Conservation (phyloP, 345 rosid genomes). For the Ceriops zippeliana region DNA sequence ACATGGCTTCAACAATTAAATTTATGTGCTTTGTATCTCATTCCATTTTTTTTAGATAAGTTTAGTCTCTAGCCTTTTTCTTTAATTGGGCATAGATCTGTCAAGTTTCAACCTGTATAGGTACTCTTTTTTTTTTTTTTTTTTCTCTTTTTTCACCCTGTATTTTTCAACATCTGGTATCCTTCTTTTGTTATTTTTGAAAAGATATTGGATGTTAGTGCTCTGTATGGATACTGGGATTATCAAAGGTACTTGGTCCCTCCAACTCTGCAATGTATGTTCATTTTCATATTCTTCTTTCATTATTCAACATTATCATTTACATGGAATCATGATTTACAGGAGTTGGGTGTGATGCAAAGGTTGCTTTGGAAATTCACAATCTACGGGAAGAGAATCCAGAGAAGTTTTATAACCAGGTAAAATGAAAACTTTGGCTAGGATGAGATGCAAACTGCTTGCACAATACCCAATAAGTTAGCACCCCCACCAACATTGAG, state of each 20-base stretch:
- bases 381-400: constrained; percentile 80
- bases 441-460: constrained; percentile 4
- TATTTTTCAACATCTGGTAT: too few relatives aligned
- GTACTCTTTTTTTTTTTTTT: too few relatives aligned
- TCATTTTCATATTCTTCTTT: constrained; percentile 11
- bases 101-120: too few relatives aligned
- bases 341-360: constrained; percentile 94
- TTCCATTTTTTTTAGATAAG: neutral
- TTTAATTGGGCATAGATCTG: too few relatives aligned
- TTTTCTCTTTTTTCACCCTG: too few relatives aligned
- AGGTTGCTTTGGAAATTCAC: constrained; percentile 87
- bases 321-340: constrained; percentile 16
- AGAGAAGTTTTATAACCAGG: constrained; percentile 81
- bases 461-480: constrained; percentile 3
- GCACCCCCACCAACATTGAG: neutral
- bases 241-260: too few relatives aligned
- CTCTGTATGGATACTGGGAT: too few relatives aligned
- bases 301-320: neutral
- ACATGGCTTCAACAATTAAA: neutral
- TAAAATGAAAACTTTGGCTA: constrained; percentile 21
- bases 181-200: too few relatives aligned
- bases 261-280: neutral
- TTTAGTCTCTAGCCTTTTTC: neutral
- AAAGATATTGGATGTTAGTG: too few relatives aligned
- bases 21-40: neutral